These are phyloP conservation scores for Populus hybrid DNA, from an alignment of 441 rosid species.

Conservation along the genomic window DNA sequence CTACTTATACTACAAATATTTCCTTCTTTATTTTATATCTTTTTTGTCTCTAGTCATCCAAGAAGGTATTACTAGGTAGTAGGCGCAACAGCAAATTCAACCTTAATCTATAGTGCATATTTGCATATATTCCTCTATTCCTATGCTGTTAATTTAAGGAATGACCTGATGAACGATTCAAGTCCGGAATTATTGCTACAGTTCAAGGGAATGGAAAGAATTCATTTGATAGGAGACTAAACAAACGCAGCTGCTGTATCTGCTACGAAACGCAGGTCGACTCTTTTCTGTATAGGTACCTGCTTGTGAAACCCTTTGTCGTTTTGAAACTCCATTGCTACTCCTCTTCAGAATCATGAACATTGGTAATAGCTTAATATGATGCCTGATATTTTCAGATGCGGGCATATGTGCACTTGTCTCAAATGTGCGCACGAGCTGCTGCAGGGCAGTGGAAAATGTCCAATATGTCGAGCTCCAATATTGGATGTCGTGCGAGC, in stretches of 20 bases:
- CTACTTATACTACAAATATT: neutral
- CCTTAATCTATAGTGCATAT: neutral
- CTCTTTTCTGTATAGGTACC: slow-evolving; percentile 69
- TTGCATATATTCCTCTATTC: neutral
- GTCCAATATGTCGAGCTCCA: slow-evolving; percentile 76
- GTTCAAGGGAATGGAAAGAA: slow-evolving; percentile 28
- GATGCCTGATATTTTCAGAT: slow-evolving; percentile 32
- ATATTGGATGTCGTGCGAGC: slow-evolving; percentile 73
- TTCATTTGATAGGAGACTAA: slow-evolving; percentile 19
- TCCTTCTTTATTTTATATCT: neutral
- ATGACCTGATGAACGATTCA: neutral
- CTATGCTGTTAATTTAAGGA: neutral
- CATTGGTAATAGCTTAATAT: neutral
- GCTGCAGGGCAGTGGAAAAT: slow-evolving; percentile 68
- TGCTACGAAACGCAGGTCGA: slow-evolving; percentile 71
- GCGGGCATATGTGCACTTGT: slow-evolving; percentile 95
- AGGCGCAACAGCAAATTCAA: neutral
- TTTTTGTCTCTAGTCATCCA: neutral
- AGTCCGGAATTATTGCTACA: slow-evolving; percentile 11
- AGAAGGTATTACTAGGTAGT: neutral
- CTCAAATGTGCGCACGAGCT: slow-evolving; percentile 73
- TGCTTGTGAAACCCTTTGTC: neutral
- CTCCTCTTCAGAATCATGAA: neutral
- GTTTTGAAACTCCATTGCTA: neutral
- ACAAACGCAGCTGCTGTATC: slow-evolving; percentile 62